Base-by-base conservation (phyloP, 75 land plant genomes). In the Cupressus sempervirens region DNA sequence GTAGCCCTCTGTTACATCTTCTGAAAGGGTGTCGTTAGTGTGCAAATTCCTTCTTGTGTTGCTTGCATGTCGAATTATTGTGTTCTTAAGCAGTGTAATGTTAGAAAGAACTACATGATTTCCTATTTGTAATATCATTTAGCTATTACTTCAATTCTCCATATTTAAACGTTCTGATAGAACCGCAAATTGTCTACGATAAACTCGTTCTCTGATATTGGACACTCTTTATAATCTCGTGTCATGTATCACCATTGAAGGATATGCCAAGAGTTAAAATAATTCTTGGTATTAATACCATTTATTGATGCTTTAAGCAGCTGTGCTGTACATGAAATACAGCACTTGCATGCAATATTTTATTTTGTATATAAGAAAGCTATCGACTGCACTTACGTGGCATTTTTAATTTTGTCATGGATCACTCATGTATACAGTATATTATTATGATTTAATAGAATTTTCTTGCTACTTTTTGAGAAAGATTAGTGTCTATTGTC, bases 1-100 rank as follows among this genome's bases (percentile, higher is more conserved):
- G 88, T 1, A 91, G 92, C 40, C 94, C 94, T 16, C 84, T 89
- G 30, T 86, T 90, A n/a, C 84, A 88, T 88, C 91, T 91, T 41
- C 35, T 93, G 85, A 93, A 93, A 56, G 77, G 58, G 18, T 93
- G 88, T 88, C 83, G 92, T 35, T 93, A 91, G 87, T 45, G 46
- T 40, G 48, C 8, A 20, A 80, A 40, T 80, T 40, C 16, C 11
- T 36, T 80, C 20, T 38, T 40, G 74, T 32, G 35, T 30, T 72
- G 35, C 4, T 72, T 32, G 14, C 12, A 32, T 12, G 36, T 72
- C 13, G 14, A 72, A 0, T 72, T 72, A 72, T 9, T 72, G 14
- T 72, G 74, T 72, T 72, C 35, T 32, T 1, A 23, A 72, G 29
- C 73, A 68, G 26, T 68, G 9, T 12, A 56, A 56, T 56, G 73